phyloP scores from a whole-genome alignment of 345 rosid genomes.

The Pistacia vera region DNA sequence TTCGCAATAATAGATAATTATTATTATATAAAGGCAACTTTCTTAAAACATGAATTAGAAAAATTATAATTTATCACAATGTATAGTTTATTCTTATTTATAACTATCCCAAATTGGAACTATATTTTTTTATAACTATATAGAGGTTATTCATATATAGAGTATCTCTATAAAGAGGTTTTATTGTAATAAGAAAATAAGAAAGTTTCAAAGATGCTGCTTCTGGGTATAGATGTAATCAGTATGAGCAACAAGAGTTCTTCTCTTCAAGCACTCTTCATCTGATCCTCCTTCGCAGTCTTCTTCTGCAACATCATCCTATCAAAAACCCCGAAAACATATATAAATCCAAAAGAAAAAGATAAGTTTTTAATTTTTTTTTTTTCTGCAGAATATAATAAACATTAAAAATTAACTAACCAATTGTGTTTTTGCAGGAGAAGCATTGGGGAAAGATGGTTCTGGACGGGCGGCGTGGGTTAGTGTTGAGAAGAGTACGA shows the following conservation, averaged over 20 bases:
- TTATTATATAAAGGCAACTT: too few relatives aligned
- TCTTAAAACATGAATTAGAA: too few relatives aligned
- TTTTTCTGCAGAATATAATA: not conserved
- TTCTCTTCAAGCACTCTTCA: constrained; percentile 56
- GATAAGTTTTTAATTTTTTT: not conserved
- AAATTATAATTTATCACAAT: too few relatives aligned
- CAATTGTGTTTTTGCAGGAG: constrained; percentile 33
- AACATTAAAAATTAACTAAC: constrained; percentile 20
- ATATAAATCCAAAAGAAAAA: not conserved
- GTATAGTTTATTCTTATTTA: too few relatives aligned
- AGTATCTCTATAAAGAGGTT: too few relatives aligned
- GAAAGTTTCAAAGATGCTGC: constrained; percentile 27
- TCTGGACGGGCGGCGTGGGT: constrained; percentile 46
- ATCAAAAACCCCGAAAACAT: not conserved
- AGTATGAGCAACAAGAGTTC: constrained; percentile 55
- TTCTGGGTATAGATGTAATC: constrained; percentile 65
- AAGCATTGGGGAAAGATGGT: constrained; percentile 32
- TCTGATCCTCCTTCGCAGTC: constrained; percentile 48
- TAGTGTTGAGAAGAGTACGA: constrained; percentile 50
- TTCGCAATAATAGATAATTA: too few relatives aligned
- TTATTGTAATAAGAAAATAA: too few relatives aligned
- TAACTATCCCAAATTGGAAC: too few relatives aligned
- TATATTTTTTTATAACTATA: too few relatives aligned
- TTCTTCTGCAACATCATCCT: constrained; percentile 29
- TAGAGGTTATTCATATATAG: too few relatives aligned